Evolutionary conservation across 345 rosid genomes (phyloP).

Genomic region (Eucalyptus pauciflora): DNA sequence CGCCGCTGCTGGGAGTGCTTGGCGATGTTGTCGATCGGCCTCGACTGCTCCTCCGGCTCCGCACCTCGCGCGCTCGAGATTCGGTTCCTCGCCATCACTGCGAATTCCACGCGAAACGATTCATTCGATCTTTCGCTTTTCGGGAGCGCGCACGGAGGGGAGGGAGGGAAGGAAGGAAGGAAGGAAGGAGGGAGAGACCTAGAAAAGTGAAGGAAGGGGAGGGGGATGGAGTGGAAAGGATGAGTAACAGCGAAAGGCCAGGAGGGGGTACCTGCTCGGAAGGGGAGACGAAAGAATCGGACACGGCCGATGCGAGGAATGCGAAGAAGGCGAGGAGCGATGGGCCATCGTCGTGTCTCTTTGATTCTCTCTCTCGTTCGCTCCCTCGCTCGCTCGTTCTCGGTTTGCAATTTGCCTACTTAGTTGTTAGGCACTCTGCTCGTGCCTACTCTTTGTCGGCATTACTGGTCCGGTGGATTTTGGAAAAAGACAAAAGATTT

Average conservation of each 20-base stretch:
- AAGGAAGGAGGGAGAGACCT: neutral
- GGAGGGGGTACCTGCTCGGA: neutral
- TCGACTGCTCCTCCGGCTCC: neutral
- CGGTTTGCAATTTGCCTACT: neutral
- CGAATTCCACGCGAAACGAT: neutral
- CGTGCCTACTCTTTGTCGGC: neutral
- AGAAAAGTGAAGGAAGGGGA: neutral
- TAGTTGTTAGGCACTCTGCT: neutral
- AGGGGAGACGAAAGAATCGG: neutral
- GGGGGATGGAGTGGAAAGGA: neutral
- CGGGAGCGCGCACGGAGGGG: neutral
- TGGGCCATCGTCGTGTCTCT: neutral
- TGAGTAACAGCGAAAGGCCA: neutral
- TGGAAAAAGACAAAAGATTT: too few species aligned
- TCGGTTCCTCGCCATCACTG: slow-evolving; percentile 1
- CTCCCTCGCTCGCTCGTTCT: neutral
- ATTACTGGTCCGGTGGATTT: neutral
- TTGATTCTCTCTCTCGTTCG: neutral
- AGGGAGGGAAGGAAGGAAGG: neutral
- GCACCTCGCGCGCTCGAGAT: neutral
- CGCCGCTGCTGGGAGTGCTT: slow-evolving; percentile 3
- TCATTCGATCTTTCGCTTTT: neutral
- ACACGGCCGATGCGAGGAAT: neutral
- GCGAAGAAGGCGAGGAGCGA: neutral
- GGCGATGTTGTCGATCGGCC: neutral